Base-by-base conservation (phyloP, 495 filamentous ascomycete species). In the Letharia columbiana region DNA sequence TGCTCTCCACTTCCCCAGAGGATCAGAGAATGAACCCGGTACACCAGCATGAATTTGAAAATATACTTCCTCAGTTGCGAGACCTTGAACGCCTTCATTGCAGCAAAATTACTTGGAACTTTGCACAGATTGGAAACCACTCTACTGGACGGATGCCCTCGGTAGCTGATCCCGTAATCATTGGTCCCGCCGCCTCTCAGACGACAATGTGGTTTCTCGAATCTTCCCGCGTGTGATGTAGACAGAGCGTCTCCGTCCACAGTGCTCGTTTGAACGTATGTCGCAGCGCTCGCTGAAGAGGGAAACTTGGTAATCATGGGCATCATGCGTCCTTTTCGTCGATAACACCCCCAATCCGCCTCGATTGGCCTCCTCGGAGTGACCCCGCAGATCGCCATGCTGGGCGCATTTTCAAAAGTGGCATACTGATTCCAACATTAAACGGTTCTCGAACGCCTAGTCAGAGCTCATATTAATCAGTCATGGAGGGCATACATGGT, bases 401-500 rank as follows among this genome's bases (percentile, higher is more conserved):
- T 42, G 64, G n/a, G 64, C 54, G 44, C 42, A 7, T 23, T 11
- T 9, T 28, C 56, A 47, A 10, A 49, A 20, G 42, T 49, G 42
- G 23, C 28, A 57, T 23, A 39, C 28, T 60, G 56, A 65, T 37
- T 50, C 56, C 50, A 44, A 28, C 44, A 47, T 23, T 10, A n/a
- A 45, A 60, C 56, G 47, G 42, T 56, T n/a, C 17, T 45, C 35
- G 15, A 65, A 59, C 40, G 13, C 41, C 28, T 57, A 18, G 23
- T 44, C 42, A 41, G 56, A 57, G 54, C 59, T 42, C 31, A 56
- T 64, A 33, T 4, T 28, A 23, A 54, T 11, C 23, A 17, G 39
- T 37, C 18, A 84, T 84, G 86, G 86, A 88, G 73, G 80, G 79
- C 47, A 80, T 86, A 66, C 81, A 87, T 72, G 86, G 85, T 31